phyloP scores from a whole-genome alignment of 2,329 filamentous ascomycete species.

The Aspergillus ochraceus region DNA sequence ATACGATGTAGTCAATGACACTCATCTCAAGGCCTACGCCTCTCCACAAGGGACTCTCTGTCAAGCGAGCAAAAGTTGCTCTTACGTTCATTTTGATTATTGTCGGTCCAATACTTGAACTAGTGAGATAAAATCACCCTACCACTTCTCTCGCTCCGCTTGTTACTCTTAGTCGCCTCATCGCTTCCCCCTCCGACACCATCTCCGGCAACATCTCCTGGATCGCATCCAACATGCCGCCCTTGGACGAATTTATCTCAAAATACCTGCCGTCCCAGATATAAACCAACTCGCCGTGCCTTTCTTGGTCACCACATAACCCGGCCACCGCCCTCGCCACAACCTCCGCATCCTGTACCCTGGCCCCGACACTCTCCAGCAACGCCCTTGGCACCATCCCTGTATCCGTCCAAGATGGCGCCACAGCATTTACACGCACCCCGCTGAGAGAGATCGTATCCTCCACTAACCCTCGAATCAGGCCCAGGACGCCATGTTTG shows the following conservation, averaged over 20 bases:
- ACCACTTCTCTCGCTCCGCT: too few relatives aligned
- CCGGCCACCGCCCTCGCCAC: conserved; percentile 53
- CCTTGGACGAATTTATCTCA: conserved; percentile 54
- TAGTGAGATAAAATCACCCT: too few relatives aligned
- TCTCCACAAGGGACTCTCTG: too few relatives aligned
- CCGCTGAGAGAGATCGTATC: conserved; percentile 27
- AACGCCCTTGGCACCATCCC: conserved; percentile 45
- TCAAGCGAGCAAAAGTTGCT: too few relatives aligned
- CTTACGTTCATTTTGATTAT: too few relatives aligned
- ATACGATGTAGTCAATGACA: too few relatives aligned
- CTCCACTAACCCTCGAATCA: conserved; percentile 50
- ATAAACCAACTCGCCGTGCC: conserved; percentile 57
- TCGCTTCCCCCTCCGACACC: conserved; percentile 13
- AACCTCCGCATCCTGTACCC: conserved; percentile 45
- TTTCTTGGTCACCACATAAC: conserved; percentile 50
- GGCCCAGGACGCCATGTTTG: conserved; percentile 58
- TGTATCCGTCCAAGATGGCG: conserved; percentile 57
- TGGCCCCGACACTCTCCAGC: conserved; percentile 12
- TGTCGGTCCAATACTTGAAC: too few relatives aligned
- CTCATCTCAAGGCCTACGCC: too few relatives aligned
- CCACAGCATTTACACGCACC: conserved; percentile 57
- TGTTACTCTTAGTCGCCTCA: conserved; percentile 10
- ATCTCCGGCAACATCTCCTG: conserved; percentile 8
- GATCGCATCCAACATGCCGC: conserved; percentile 16
- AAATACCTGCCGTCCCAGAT: conserved; percentile 49